Base-by-base conservation (phyloP, 257 asterid genomes). In the Forsythia viridissima region DNA sequence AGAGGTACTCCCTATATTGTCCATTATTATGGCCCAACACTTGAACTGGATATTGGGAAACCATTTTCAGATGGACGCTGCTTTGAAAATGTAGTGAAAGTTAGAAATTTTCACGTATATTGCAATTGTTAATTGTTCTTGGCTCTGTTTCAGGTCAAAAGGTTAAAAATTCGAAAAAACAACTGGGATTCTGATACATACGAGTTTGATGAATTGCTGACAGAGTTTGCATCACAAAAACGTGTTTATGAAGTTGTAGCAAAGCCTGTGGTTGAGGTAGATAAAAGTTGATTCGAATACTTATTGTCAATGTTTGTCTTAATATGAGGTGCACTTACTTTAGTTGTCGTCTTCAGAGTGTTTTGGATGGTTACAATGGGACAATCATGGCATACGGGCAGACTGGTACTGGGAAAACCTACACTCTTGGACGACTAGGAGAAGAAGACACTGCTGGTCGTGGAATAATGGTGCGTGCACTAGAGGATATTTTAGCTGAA, bases 361-460 rank as follows among this genome's bases (percentile, higher is more conserved):
- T 94, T 77, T 84, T 94, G 83, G 98, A 94, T 74, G 98, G 98
- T 70, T 94, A 92, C 84, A 94, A 94, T 69, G 98, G 98, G 75
- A 94, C 98, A 6, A 86, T 92, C 80, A 94, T 94, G 98, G 97
- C 97, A 36, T 94, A 94, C 72, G 98, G 98, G 74, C 98, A 94
- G 85, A 94, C 98, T 20, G 98, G 98, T 80, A 92, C 98, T 4
- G 98, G 98, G 44, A 94, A 94, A 85, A 94, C 98, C 70, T 94
- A 88, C 80, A 92, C 97, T n/a, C 88, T 94, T 69, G 98, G 97
- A 71, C 87, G 88, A 74, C 87, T 92, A 0, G 98, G 98, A 71
- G 94, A 92, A 79, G 96, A 91, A 77, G 94, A 91, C 78, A 87
- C 88, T n/a, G 80, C 97, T 79, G 91, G 82, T 82, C 97, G 96